A percentile compares a stretch with the other conserved stretches of the same genome.
phyloP scores from a whole-genome alignment of 73 alveolate species.

The Paramecium caudatum region DNA sequence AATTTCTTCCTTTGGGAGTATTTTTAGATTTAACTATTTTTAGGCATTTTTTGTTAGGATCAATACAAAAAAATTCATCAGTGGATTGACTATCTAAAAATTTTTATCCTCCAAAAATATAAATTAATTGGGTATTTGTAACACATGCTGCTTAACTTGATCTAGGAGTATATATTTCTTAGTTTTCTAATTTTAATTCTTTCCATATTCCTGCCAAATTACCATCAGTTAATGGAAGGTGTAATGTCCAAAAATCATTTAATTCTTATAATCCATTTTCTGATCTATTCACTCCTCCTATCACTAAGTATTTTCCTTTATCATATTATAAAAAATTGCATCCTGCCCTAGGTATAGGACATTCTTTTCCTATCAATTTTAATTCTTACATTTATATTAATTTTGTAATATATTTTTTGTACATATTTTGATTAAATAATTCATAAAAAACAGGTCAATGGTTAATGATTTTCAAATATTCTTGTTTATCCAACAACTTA shows the following conservation, averaged over 20 bases:
- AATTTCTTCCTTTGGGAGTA: constrained; percentile 58
- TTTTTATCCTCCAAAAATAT: constrained; percentile 53
- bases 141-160: constrained; percentile 65
- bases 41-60: background rate
- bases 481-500: constrained; percentile 63
- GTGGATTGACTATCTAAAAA: constrained; percentile 25
- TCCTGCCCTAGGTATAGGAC: constrained; percentile 63
- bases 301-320: constrained; percentile 23
- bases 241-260: constrained; percentile 60
- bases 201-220: constrained; percentile 66
- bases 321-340: constrained; percentile 47
- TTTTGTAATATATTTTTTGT: background rate
- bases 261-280: constrained; percentile 10
- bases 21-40: background rate
- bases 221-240: constrained; percentile 38
- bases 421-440: background rate
- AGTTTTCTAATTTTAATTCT: background rate
- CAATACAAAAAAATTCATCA: constrained; percentile 42
- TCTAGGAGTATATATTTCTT: constrained; percentile 51
- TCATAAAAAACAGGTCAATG: constrained; percentile 36
- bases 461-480: constrained; percentile 76
- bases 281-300: constrained; percentile 61
- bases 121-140: background rate
- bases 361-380: constrained; percentile 30
- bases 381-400: constrained; percentile 43